Conservation (phyloP, 2,329 filamentous ascomycete genomes). For the Xylaria polymorpha region DNA sequence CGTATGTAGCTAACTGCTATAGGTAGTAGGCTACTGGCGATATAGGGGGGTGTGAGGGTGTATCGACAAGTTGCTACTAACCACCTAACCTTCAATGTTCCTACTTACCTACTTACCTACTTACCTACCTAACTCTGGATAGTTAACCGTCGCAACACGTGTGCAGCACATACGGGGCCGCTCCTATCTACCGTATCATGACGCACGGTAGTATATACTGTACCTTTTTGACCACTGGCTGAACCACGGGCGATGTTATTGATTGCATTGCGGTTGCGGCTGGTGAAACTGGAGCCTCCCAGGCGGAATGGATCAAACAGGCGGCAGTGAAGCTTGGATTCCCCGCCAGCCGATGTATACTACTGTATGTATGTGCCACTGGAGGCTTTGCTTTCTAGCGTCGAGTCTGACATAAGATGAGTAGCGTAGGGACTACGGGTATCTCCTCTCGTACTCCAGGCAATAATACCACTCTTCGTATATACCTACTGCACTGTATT, state of each 20-base stretch:
- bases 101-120: too few relatives aligned
- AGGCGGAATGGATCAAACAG: neutral
- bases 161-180: neutral
- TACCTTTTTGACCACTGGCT: neutral
- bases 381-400: slow-evolving; percentile 2
- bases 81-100: neutral
- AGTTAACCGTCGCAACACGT: slow-evolving; percentile 10
- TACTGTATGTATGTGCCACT: neutral
- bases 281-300: slow-evolving; percentile 23
- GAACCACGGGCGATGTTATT: neutral
- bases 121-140: neutral
- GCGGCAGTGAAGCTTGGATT: neutral
- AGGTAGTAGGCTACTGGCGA: neutral
- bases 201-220: neutral
- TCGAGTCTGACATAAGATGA: slow-evolving; percentile 31
- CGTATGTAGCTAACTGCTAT: neutral
- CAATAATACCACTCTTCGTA: neutral
- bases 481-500: neutral
- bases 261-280: slow-evolving; percentile 16
- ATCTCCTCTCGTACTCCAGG: neutral
- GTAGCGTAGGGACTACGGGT: neutral
- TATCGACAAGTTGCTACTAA: slow-evolving; percentile 1
- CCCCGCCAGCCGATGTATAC: slow-evolving; percentile 4
- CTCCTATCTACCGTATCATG: neutral
- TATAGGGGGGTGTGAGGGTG: neutral